These are phyloP conservation scores for Geum urbanum DNA, from an alignment of 306 rosid species.

Conservation along the genomic window DNA sequence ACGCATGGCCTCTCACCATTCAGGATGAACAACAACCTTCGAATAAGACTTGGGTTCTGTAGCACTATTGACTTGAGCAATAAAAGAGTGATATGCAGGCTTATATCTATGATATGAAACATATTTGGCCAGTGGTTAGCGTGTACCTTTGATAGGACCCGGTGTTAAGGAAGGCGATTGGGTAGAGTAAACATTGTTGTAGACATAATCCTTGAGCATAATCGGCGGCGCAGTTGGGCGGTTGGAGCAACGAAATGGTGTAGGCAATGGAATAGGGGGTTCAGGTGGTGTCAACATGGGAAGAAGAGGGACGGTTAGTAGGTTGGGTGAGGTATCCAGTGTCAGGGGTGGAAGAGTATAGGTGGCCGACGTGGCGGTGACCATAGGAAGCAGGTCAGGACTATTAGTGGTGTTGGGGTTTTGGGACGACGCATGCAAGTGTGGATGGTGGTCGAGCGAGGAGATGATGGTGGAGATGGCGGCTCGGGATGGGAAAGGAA, in stretches of 20 bases:
- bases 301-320: too few relatives aligned
- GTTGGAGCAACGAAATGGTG: not conserved
- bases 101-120: not conserved
- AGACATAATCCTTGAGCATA: not conserved
- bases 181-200: too few relatives aligned
- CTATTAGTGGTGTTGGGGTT: too few relatives aligned
- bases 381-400: too few relatives aligned
- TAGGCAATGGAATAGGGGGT: not conserved
- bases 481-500: too few relatives aligned
- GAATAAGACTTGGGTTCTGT: not conserved
- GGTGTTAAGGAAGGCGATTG: not conserved
- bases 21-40: not conserved
- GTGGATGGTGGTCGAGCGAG: too few relatives aligned
- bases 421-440: too few relatives aligned
- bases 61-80: not conserved
- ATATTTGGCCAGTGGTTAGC: not conserved
- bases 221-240: fast-evolving
- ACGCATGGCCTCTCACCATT: not conserved
- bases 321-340: too few relatives aligned
- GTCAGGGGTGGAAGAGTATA: too few relatives aligned
- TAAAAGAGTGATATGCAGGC: not conserved
- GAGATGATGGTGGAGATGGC: too few relatives aligned
- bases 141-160: not conserved
- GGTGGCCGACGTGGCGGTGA: too few relatives aligned
- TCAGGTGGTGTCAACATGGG: too few relatives aligned